Base-by-base conservation (phyloP, 2,329 filamentous ascomycete genomes). In the Fusarium nygamai region DNA sequence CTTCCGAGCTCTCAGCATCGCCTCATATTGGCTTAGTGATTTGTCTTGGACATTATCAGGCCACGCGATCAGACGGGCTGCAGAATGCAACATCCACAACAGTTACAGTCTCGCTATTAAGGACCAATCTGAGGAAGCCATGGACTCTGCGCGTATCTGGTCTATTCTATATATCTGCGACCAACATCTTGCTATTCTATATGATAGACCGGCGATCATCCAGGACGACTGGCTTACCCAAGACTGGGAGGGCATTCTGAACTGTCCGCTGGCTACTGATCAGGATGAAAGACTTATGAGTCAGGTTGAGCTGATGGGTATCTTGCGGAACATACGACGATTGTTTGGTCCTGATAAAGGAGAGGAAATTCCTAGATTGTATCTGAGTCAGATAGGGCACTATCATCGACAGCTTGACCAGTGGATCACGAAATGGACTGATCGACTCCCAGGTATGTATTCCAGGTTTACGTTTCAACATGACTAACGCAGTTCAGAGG, bases 161-260 rank as follows among this genome's bases (percentile, higher is more conserved):
- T 92, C 91, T 67, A 80, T 89, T n/a, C 81, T 89, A 0, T 91
- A 90, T 61, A 88, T 91, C 6, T 91, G 89, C 73, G 89, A 91
- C 46, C 88, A 90, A 62, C 89, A 91, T 69, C 85, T 91, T 1
- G 89, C 88, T 16, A 91, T 90, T 22, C 82, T 90, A 0, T 91
- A 91, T 50, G 88, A 89, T 1, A 84, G 90, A 5, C 88, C 88
- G 2, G 86, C 88, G 0, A 86, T 90, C 4, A 87, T 91, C 4
- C 86, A 88, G 24, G 89, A 91, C 51, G 88, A 91, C 51, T 81
- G 84, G 29, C 86, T 88, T 0, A 88, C 91, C 34, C 86, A 88
- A 51, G 88, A 88, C 13, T 88, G 88, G 82, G 88, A 91, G 60
- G 82, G 84, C 0, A 88, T 91, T 31, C 78, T 90, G 19, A 83